Percentiles rank a stretch among this genome's conserved stretches.
These are phyloP conservation scores for Globisporangium megalacanthum DNA, from an alignment of 352 stramenopile genomes.

Conservation along the genomic window DNA sequence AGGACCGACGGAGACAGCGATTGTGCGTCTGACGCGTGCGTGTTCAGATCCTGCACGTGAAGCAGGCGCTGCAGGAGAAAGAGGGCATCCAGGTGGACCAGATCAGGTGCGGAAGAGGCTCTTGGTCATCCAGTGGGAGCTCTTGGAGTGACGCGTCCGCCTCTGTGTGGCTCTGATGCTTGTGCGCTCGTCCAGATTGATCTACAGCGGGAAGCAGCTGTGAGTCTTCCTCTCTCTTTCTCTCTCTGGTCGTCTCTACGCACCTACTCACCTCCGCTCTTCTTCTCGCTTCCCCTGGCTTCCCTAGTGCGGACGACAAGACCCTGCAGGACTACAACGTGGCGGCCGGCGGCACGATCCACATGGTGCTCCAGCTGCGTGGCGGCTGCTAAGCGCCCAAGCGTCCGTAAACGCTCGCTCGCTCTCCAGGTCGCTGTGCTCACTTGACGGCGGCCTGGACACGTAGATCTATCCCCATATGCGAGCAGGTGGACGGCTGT, in stretches of 20 bases:
- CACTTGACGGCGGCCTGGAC: neutral
- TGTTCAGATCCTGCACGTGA: constrained; percentile 93
- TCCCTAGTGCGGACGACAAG: constrained; percentile 89
- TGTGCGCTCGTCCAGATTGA: constrained; percentile 66
- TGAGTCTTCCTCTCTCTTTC: constrained; percentile 8
- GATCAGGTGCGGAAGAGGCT: constrained; percentile 33
- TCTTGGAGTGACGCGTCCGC: too few species aligned
- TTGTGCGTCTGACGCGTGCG: neutral
- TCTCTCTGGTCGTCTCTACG: constrained; percentile 7
- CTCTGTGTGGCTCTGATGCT: neutral
- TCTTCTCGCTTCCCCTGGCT: constrained; percentile 15
- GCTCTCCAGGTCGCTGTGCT: too few species aligned
- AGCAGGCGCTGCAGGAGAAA: constrained; percentile 98
- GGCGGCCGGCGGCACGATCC: constrained; percentile 94
- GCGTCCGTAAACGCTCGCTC: neutral
- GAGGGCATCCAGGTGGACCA: constrained; percentile 93
- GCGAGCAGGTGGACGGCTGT: too few species aligned
- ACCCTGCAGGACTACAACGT: constrained; percentile 97
- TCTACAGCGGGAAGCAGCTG: constrained; percentile 98
- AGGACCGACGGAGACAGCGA: neutral
- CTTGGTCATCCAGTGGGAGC: too few species aligned
- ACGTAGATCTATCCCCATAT: constrained; percentile 1
- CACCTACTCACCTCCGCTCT: neutral
- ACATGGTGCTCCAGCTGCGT: constrained; percentile 98
- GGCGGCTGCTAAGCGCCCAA: constrained; percentile 65